phyloP scores from a whole-genome alignment of 2,329 filamentous ascomycete species.

The Colletotrichum sp. region DNA sequence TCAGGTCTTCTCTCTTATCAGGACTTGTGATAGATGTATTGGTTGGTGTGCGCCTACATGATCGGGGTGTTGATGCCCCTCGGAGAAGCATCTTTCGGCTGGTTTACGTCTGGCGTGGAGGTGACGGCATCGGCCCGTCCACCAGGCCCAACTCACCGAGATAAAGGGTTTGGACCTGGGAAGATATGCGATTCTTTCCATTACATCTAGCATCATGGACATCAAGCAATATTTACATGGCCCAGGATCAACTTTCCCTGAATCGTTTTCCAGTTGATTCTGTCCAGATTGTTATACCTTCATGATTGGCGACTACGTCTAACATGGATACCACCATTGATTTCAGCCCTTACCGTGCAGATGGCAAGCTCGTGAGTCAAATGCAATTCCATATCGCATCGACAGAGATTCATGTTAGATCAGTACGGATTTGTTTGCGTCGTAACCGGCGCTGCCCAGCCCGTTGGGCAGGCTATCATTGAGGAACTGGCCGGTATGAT shows the following conservation, averaged over 20 bases:
- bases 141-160: neutral
- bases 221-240: neutral
- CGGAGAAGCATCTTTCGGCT: conserved; percentile 20
- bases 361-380: conserved; percentile 58
- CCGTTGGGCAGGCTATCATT: conserved; percentile 64
- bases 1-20: conserved; percentile 9
- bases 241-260: neutral
- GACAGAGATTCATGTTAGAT: neutral
- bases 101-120: neutral
- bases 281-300: neutral
- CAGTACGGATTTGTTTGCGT: conserved; percentile 69
- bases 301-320: neutral
- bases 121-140: conserved; percentile 13
- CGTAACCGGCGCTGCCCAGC: conserved; percentile 65
- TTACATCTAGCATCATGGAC: neutral
- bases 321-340: conserved; percentile 42
- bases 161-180: neutral
- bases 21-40: neutral
- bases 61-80: neutral
- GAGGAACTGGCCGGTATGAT: conserved; percentile 58
- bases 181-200: neutral
- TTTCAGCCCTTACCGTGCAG: conserved; percentile 60
- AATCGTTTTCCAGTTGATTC: neutral
- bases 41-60: neutral
- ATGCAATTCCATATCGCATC: neutral